phyloP scores from a whole-genome alignment of 371 early-diverging fungal genomes.

The Mycotypha africana region DNA sequence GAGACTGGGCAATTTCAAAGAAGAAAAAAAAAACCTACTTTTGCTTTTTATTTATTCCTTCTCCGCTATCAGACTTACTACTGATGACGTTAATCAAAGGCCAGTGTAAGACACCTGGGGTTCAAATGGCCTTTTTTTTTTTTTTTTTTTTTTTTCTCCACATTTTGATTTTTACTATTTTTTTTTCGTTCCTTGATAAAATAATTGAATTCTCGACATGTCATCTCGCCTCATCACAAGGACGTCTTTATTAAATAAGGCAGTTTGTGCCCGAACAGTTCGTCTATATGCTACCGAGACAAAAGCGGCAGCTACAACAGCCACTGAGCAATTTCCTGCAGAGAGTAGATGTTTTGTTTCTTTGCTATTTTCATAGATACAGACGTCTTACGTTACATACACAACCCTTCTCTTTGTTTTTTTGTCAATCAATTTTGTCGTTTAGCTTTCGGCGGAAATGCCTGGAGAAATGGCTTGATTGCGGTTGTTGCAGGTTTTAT shows the following conservation, averaged over 20 bases:
- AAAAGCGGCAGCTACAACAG: conserved; percentile 15
- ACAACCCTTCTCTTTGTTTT: neutral
- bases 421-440: neutral
- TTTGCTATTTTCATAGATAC: neutral
- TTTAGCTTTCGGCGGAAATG: conserved; percentile 29
- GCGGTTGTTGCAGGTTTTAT: conserved; percentile 34
- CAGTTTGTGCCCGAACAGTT: conserved; percentile 12
- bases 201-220: too few species aligned
- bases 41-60: too few species aligned
- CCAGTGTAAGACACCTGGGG: too few species aligned
- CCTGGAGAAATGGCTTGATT: conserved; percentile 40
- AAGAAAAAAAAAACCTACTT: too few species aligned
- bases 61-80: too few species aligned
- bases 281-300: conserved; percentile 19
- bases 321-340: conserved; percentile 15
- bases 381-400: neutral
- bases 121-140: too few species aligned
- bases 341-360: conserved; percentile 8
- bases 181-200: too few species aligned
- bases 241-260: conserved; percentile 8
- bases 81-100: too few species aligned
- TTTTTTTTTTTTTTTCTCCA: too few species aligned
- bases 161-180: too few species aligned
- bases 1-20: too few species aligned
- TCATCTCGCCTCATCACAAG: conserved; percentile 19